Percentiles rank a stretch among this genome's conserved stretches.
phyloP scores from a whole-genome alignment of 75 land plant genomes.

The Cryptomeria japonica region DNA sequence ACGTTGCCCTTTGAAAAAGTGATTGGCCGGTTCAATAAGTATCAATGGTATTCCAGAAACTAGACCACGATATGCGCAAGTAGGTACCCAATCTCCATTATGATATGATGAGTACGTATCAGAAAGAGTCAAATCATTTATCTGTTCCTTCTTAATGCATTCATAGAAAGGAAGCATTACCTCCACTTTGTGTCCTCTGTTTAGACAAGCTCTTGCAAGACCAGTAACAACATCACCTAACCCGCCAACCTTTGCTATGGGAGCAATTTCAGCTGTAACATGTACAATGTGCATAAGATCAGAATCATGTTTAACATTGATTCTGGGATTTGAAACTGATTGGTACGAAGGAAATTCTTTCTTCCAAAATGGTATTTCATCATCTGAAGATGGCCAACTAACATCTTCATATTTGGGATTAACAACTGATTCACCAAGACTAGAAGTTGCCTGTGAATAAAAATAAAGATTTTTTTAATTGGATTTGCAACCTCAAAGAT shows the following conservation, averaged over 20 bases:
- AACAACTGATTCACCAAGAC: neutral
- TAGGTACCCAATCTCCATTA: constrained; percentile 57
- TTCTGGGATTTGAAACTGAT: neutral
- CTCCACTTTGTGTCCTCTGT: constrained; percentile 64
- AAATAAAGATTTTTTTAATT: neutral
- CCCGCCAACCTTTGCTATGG: constrained; percentile 77
- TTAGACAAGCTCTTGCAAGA: constrained; percentile 61
- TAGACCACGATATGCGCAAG: constrained; percentile 44
- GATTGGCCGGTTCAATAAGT: constrained; percentile 51
- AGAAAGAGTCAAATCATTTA: constrained; percentile 29
- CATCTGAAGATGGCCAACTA: constrained; percentile 65
- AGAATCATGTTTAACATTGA: constrained; percentile 29
- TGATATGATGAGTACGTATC: constrained; percentile 50
- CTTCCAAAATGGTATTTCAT: constrained; percentile 67
- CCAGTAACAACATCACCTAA: constrained; percentile 84
- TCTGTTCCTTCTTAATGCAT: constrained; percentile 45
- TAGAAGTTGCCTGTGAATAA: constrained; percentile 12
- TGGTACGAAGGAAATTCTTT: constrained; percentile 23
- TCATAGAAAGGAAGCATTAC: constrained; percentile 77
- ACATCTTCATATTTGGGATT: constrained; percentile 15
- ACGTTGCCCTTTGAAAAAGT: constrained; percentile 54
- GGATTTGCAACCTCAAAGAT: neutral
- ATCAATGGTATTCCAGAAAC: constrained; percentile 57
- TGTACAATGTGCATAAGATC: constrained; percentile 57
- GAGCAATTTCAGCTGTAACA: constrained; percentile 80